phyloP scores from a whole-genome alignment of 148 eudicot genomes.

The Fallopia convolvulus region DNA sequence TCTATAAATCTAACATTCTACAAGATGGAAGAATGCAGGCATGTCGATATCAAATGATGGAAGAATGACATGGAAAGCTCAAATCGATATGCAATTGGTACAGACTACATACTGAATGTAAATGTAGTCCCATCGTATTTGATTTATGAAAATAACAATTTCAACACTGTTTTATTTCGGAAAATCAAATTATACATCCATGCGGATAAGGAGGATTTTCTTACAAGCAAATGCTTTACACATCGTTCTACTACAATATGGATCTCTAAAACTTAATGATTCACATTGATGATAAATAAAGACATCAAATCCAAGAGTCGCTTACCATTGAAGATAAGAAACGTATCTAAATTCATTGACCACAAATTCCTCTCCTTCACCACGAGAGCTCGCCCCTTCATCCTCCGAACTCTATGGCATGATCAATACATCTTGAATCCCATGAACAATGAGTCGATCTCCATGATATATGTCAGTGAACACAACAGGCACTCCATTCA shows the following conservation, averaged over 20 bases:
- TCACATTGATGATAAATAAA: not conserved
- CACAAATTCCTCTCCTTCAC: not conserved
- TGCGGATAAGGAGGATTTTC: not conserved
- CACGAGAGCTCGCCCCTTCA: not conserved
- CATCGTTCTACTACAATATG: not conserved
- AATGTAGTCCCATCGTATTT: no score
- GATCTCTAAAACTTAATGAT: not conserved
- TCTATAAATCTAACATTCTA: no score
- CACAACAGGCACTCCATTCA: constrained; percentile 38
- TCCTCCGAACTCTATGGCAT: constrained; percentile 10
- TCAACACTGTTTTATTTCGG: no score
- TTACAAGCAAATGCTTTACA: not conserved
- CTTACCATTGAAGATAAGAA: not conserved
- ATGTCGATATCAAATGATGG: no score
- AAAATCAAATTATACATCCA: no score
- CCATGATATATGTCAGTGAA: constrained; percentile 35
- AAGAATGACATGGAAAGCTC: no score
- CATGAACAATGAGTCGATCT: constrained; percentile 46
- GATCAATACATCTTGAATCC: constrained; percentile 29
- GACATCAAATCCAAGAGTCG: not conserved
- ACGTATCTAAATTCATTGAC: not conserved
- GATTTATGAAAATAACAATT: no score
- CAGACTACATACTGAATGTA: no score
- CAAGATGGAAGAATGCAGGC: no score
- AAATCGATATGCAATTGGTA: no score